These are phyloP conservation scores for Crithidia brevicula DNA, from an alignment of 208 protist genomes.

Conservation along the genomic window DNA sequence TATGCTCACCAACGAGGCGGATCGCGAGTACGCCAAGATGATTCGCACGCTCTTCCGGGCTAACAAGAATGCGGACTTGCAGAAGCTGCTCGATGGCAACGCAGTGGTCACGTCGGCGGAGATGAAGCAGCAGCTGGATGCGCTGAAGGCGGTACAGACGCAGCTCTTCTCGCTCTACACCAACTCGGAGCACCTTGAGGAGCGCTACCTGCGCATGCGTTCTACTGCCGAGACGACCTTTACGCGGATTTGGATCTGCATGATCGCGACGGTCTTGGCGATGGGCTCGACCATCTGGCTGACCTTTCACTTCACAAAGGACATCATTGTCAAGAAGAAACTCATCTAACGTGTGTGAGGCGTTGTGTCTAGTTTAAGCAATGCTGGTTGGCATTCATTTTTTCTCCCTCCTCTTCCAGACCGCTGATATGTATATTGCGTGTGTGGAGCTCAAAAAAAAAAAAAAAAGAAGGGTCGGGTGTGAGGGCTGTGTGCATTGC, in stretches of 20 bases:
- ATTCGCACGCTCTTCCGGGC: slow-evolving; percentile 22
- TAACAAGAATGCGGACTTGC: slow-evolving; percentile 22
- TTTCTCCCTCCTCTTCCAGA: no score
- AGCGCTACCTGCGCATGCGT: slow-evolving; percentile 41
- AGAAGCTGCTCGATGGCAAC: slow-evolving; percentile 21
- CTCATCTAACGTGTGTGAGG: no score
- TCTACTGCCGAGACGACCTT: slow-evolving; percentile 56
- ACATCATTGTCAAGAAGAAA: slow-evolving; percentile 55
- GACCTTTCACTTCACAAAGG: slow-evolving; percentile 51
- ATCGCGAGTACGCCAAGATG: slow-evolving; percentile 34
- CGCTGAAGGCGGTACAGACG: slow-evolving; percentile 23
- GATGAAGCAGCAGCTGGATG: slow-evolving; percentile 26
- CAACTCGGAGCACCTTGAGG: slow-evolving; percentile 21
- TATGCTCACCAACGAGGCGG: slow-evolving; percentile 3
- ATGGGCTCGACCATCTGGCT: slow-evolving; percentile 32
- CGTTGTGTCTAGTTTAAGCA: no score
- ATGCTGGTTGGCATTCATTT: no score
- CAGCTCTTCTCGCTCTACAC: slow-evolving; percentile 31
- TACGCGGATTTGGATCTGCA: slow-evolving; percentile 57
- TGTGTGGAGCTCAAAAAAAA: no score
- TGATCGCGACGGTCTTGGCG: slow-evolving; percentile 12
- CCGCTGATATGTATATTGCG: no score
- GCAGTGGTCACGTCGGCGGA: slow-evolving; percentile 31
- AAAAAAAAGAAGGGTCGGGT: no score
- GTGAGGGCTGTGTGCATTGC: no score